Percentiles rank a stretch among this genome's conserved stretches.
phyloP scores from a whole-genome alignment of 2,329 filamentous ascomycete genomes.

The Alternaria dauci region DNA sequence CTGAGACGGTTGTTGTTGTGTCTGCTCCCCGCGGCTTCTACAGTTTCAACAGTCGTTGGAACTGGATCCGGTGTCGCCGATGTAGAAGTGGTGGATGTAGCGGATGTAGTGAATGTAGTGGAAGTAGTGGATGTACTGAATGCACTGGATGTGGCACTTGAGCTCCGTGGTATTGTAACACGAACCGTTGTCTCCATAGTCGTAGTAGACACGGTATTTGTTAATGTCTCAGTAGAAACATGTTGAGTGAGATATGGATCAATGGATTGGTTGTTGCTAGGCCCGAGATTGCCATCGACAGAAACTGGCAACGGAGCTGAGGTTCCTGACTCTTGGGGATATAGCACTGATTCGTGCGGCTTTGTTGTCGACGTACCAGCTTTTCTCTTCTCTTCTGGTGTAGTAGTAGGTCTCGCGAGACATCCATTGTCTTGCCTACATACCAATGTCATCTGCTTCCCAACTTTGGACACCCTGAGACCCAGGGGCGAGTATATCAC shows the following conservation, averaged over 20 bases:
- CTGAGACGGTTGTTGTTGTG: constrained; percentile 9
- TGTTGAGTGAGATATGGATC: background rate
- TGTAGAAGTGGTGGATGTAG: background rate
- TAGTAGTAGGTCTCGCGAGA: background rate
- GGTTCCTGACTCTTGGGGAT: background rate
- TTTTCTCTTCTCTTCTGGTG: background rate
- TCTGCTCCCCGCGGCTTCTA: background rate
- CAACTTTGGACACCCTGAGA: background rate
- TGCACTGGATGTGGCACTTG: background rate
- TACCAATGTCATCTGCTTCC: background rate
- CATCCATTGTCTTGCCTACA: background rate
- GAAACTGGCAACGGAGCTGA: too few species aligned
- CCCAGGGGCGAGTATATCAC: too few species aligned
- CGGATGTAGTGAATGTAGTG: background rate
- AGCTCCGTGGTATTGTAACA: background rate
- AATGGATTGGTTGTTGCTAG: background rate
- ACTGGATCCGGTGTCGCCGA: background rate
- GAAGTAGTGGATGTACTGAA: background rate
- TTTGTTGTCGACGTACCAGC: background rate
- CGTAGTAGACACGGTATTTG: background rate
- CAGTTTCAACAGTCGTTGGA: background rate
- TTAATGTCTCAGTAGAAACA: background rate
- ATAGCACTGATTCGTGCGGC: background rate
- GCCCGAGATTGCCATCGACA: too few species aligned
- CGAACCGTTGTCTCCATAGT: background rate